Evolutionary conservation across 805 yeast genomes (phyloP).

Genomic region (Metschnikowia reukaufii): DNA sequence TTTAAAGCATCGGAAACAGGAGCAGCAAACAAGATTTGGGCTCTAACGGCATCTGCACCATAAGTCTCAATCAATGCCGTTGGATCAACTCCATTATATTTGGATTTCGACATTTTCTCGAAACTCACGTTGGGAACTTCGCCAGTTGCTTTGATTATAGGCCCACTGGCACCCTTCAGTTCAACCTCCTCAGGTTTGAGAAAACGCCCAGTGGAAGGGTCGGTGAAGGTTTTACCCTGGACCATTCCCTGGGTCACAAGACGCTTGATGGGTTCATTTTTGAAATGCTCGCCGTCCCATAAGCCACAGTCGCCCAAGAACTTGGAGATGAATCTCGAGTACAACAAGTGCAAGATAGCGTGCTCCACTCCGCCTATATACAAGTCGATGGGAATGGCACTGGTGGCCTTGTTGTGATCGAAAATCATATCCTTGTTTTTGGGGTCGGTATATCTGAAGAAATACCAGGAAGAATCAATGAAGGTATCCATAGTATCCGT

Average conservation of each 20-base stretch:
- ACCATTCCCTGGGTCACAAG: slow-evolving; percentile 98
- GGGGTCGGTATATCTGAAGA: slow-evolving; percentile 78
- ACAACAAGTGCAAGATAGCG: slow-evolving; percentile 87
- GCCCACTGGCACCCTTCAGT: slow-evolving; percentile 36
- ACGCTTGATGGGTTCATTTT: slow-evolving; percentile 78
- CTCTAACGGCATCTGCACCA: slow-evolving; percentile 94
- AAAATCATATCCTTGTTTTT: slow-evolving; percentile 60
- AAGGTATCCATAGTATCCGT: slow-evolving; percentile 99
- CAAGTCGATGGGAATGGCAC: slow-evolving; percentile 77
- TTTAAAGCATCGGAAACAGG: slow-evolving; percentile 77
- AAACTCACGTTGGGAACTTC: slow-evolving; percentile 53
- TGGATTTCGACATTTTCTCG: slow-evolving; percentile 97
- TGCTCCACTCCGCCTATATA: slow-evolving; percentile 97
- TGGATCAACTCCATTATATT: slow-evolving; percentile 93
- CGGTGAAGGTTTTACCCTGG: slow-evolving; percentile 79
- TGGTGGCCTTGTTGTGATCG: slow-evolving; percentile 45
- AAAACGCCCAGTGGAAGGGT: slow-evolving; percentile 72
- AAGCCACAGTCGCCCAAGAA: slow-evolving; percentile 65
- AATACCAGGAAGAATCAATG: slow-evolving; percentile 98
- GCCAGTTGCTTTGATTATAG: slow-evolving; percentile 52
- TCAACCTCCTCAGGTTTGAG: slow-evolving; percentile 77
- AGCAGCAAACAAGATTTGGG: slow-evolving; percentile 89
- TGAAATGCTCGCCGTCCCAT: slow-evolving; percentile 59
- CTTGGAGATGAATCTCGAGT: slow-evolving; percentile 82
- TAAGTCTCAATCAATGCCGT: slow-evolving; percentile 65